Base-by-base conservation (phyloP, 805 yeast species). In the Saccharomycopsis fodiens region DNA sequence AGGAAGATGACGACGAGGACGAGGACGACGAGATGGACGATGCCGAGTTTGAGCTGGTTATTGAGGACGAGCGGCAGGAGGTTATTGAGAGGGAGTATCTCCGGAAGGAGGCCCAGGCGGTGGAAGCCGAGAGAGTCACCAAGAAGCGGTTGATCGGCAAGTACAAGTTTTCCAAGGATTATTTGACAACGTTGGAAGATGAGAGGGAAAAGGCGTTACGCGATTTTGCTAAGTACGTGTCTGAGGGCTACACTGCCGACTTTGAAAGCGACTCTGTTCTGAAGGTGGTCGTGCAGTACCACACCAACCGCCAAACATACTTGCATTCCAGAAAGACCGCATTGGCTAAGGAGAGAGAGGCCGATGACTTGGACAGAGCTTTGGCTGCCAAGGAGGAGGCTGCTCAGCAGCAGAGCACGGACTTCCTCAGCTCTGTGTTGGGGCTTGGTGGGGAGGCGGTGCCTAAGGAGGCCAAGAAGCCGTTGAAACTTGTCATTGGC, bases 301-400 rank as follows among this genome's bases (percentile, higher is more conserved):
- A 42, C 6, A 38, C 27, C 21, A 42, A 49, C 34, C 37, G 25
- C 3, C 6, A 41, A 2, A 7, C n/a, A 22, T 76, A 74, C 50
- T 47, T 69, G 16, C 66, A 67, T 12, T 52, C 56, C 35, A 59
- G 82, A 50, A 57, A 59, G 16, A 57, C 58, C 8, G 63, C 57
- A 37, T 60, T 66, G 45, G 30, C 54, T 3, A 57, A 60, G 13
- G 85, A 79, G 54, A 72, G 70, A 36, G 60, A 59, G 13, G 42
- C 51, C 25, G 83, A 77, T 53, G 54, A 48, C 0, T 39, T 41
- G 12, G 78, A 73, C 54, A 56, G 65, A 43, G 60, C 61, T 39
- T 67, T 63, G 17, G 72, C 66, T 38, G 47, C 25, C 1, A 51
- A 51, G 29, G 68, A 66, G 38, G 7, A 20, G 6, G 54, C 52